Percentiles rank a stretch among this genome's conserved stretches.
phyloP scores from a whole-genome alignment of 345 rosid species.

The Ceriops zippeliana region DNA sequence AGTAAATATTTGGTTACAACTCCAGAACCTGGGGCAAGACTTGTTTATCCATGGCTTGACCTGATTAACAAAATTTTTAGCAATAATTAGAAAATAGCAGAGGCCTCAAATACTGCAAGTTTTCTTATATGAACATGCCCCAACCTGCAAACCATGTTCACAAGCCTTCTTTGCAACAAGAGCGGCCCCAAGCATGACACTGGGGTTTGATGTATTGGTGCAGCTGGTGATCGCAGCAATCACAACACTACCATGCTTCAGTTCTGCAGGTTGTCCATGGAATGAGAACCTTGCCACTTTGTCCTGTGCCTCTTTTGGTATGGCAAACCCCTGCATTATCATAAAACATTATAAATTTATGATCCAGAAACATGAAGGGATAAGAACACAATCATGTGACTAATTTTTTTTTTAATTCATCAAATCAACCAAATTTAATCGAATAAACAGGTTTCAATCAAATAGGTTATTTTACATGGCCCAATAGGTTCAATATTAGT shows the following conservation, averaged over 20 bases:
- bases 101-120: too few species aligned
- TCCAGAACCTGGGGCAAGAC: constrained; percentile 99
- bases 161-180: constrained; percentile 55
- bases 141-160: constrained; percentile 90
- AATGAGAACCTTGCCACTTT: constrained; percentile 78
- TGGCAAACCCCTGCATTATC: constrained; percentile 66
- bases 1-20: constrained; percentile 88
- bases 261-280: constrained; percentile 51
- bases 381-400: background rate
- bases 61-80: constrained; percentile 31
- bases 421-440: too few species aligned
- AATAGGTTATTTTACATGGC: too few species aligned
- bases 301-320: constrained; percentile 79
- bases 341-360: background rate
- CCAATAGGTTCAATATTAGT: too few species aligned
- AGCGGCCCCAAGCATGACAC: constrained; percentile 35
- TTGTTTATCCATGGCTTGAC: constrained; percentile 94
- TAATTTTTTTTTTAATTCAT: background rate
- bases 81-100: too few species aligned
- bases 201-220: constrained; percentile 34
- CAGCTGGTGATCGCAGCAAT: constrained; percentile 38
- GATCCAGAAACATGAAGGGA: background rate
- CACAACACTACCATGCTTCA: constrained; percentile 29
- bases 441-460: too few species aligned
- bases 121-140: constrained; percentile 1